These are phyloP conservation scores for Solanum paucissectum DNA, from an alignment of 257 asterid species.

Conservation along the genomic window DNA sequence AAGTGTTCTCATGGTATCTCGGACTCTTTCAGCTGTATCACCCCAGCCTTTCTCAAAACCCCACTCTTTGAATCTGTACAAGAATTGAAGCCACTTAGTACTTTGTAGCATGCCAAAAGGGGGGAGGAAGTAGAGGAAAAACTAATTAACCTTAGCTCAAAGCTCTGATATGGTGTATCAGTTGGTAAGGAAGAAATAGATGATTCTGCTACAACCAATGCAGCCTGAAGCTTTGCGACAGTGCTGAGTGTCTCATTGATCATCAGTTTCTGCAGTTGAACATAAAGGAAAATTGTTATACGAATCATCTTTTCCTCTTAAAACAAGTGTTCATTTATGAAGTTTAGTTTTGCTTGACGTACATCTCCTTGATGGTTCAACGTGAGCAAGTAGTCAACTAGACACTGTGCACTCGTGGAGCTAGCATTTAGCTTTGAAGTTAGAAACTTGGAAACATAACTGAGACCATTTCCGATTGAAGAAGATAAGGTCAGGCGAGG, in stretches of 20 bases:
- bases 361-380: conserved; percentile 75
- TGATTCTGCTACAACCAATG: conserved; percentile 62
- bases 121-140: background rate
- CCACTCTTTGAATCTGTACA: conserved; percentile 72
- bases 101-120: background rate
- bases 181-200: conserved; percentile 52
- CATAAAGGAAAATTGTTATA: background rate
- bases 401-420: conserved; percentile 42
- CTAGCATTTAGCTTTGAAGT: conserved; percentile 43
- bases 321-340: background rate
- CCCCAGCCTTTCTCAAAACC: conserved; percentile 97
- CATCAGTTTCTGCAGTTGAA: conserved; percentile 61
- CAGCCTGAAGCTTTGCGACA: conserved; percentile 58
- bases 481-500: conserved; percentile 65
- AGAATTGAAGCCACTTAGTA: background rate
- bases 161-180: conserved; percentile 56
- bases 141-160: conserved; percentile 54
- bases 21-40: conserved; percentile 65
- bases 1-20: conserved; percentile 60
- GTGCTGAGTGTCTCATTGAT: conserved; percentile 68
- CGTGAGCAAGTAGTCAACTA: conserved; percentile 65
- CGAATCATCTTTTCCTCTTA: background rate
- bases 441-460: conserved; percentile 60
- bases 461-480: conserved; percentile 73
- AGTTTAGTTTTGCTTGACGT: conserved; percentile 2